Evolutionary conservation across 2,329 filamentous ascomycete genomes (phyloP), one percentile per base, ranked within the genome.

Genomic region (Aspergillus fructus): DNA sequence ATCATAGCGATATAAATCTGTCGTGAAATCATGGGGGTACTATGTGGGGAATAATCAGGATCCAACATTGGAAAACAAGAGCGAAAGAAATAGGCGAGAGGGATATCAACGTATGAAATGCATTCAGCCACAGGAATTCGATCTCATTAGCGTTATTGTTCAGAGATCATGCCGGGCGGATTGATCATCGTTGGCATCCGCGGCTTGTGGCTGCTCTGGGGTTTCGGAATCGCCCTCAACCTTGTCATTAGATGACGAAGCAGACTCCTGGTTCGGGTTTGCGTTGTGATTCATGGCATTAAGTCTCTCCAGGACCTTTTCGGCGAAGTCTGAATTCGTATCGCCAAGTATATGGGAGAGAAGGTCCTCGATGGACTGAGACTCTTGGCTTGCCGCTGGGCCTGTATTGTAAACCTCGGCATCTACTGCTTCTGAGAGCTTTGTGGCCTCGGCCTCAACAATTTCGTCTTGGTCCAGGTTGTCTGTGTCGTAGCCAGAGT

Each of bases 271-370:
- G 54, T 55, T 64, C 56, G 64, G 67, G 51, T 70, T 70, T 15
- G 86, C 88, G 0, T 86, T 90, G 23, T 85, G 84, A 67, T 93
- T 94, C 0, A 86, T 89, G 3, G 83, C 87, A 55, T 85, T 84
- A 12, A 96, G 81, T 51, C 89, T 84, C 52, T 79, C 85, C 74
- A 91, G 85, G 3, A 93, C 88, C 58, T 89, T 92, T 68, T 96
- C 89, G 0, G 88, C 92, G 66, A 91, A 96, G 13, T 87, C 85
- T 0, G 90, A 87, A 69, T 96, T 91, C 71, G 88, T 91, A 53
- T 89, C 91, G 41, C 82, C 76, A 13, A 96, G 79, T 1, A 96
- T 79, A 34, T 61, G 53, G 4, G 53, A 54, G 27, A 56, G 48
- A 30, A 59, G 37, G 12, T 48, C 49, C 19, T 53, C 50, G 11